phyloP scores from a whole-genome alignment of 2,329 filamentous ascomycete genomes.

The Phoma sp. region DNA sequence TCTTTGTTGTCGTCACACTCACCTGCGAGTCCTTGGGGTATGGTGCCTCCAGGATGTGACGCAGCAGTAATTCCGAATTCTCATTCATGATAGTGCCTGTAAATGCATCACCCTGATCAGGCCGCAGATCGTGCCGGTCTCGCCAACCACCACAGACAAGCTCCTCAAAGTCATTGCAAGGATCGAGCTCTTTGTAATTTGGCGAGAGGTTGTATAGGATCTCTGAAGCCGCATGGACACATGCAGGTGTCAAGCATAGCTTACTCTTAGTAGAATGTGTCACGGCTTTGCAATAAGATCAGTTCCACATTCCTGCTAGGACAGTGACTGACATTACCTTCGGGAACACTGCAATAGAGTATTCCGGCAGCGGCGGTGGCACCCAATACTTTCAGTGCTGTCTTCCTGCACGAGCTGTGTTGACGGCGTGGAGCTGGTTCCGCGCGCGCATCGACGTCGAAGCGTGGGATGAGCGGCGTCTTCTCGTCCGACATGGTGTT shows the following conservation, averaged over 20 bases:
- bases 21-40: constrained; percentile 52
- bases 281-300: neutral
- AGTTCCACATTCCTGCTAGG: neutral
- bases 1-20: too few species aligned
- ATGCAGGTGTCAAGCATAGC: constrained; percentile 65
- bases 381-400: constrained; percentile 25
- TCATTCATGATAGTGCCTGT: constrained; percentile 69
- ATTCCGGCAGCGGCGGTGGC: constrained; percentile 27
- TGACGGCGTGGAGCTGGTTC: constrained; percentile 19
- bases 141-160: constrained; percentile 73
- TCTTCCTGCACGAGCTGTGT: constrained; percentile 21
- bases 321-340: neutral
- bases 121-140: constrained; percentile 68
- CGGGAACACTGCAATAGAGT: constrained; percentile 29
- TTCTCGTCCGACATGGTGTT: constrained; percentile 33
- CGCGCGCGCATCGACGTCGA: constrained; percentile 1
- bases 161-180: constrained; percentile 73
- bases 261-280: constrained; percentile 20
- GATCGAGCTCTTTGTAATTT: constrained; percentile 68
- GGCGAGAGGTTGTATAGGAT: constrained; percentile 69
- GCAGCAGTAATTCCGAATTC: constrained; percentile 64
- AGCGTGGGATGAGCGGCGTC: constrained; percentile 27
- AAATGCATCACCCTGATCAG: constrained; percentile 68
- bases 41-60: constrained; percentile 68
- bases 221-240: constrained; percentile 68